phyloP scores from a whole-genome alignment of 306 rosid genomes.

The Adenanthera pavonina region DNA sequence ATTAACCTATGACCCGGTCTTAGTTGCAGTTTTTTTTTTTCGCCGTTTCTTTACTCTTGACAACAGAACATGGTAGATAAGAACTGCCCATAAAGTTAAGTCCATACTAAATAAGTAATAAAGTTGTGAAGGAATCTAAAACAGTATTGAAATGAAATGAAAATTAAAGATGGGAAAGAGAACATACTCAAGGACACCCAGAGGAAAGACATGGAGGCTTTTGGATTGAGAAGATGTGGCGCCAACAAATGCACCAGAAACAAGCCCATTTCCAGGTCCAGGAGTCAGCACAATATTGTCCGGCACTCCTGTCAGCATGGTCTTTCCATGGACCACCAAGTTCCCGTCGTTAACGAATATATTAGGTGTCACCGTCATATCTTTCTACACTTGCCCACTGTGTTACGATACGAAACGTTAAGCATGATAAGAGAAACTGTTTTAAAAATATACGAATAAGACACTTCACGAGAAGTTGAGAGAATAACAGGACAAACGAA shows the following conservation, averaged over 20 bases:
- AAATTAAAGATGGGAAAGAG: background rate
- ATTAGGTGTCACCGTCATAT: slow-evolving; percentile 76
- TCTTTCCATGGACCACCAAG: slow-evolving; percentile 85
- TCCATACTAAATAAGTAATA: too few species aligned
- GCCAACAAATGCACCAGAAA: slow-evolving; percentile 71
- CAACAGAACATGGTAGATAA: too few species aligned
- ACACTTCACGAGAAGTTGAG: background rate
- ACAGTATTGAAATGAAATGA: background rate
- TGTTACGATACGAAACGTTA: slow-evolving; percentile 19
- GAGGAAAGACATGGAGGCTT: slow-evolving; percentile 83
- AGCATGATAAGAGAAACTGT: background rate
- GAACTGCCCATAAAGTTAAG: too few species aligned
- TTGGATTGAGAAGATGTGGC: slow-evolving; percentile 70
- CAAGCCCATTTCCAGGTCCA: slow-evolving; percentile 54
- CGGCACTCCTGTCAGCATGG: slow-evolving; percentile 74
- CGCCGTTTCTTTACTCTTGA: too few species aligned
- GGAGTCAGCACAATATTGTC: slow-evolving; percentile 77
- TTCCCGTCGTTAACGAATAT: slow-evolving; percentile 69
- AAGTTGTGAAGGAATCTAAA: too few species aligned
- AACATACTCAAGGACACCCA: slow-evolving; percentile 80
- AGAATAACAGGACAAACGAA: background rate
- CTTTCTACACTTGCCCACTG: slow-evolving; percentile 46
- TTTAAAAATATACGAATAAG: background rate
- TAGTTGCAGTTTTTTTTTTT: too few species aligned
- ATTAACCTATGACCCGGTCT: too few species aligned